A percentile compares a stretch with the other conserved stretches of the same genome.
These are phyloP conservation scores for Marasmius fiardii DNA, from an alignment of 1,284 basidiomycete species.

Conservation along the genomic window DNA sequence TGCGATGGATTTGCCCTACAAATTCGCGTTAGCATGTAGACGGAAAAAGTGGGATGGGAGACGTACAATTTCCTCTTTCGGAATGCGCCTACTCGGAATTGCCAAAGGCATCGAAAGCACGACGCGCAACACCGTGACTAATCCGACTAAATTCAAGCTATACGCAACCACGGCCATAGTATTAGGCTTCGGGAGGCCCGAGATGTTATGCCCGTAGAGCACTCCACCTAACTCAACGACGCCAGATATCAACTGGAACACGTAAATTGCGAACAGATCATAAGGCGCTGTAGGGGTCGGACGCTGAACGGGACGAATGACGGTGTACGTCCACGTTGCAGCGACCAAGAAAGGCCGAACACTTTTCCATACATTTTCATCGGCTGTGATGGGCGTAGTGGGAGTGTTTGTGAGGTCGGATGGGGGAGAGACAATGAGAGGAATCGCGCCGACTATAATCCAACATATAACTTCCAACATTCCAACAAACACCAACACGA, in stretches of 20 bases:
- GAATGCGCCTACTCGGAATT: conserved; percentile 46
- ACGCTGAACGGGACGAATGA: conserved; percentile 27
- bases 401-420: conserved; percentile 30
- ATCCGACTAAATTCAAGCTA: conserved; percentile 38
- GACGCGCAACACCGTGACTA: conserved; percentile 38
- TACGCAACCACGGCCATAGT: conserved; percentile 22
- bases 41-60: neutral
- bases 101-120: conserved; percentile 56
- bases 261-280: conserved; percentile 50
- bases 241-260: conserved; percentile 37
- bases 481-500: conserved; percentile 47
- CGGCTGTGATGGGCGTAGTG: conserved; percentile 10
- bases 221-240: conserved; percentile 44
- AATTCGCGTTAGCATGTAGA: neutral
- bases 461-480: conserved; percentile 48
- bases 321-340: conserved; percentile 55
- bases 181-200: conserved; percentile 33
- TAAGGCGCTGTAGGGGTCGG: conserved; percentile 45
- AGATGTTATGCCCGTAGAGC: conserved; percentile 42
- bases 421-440: conserved; percentile 37
- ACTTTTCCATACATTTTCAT: conserved; percentile 20
- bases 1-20: conserved; percentile 50
- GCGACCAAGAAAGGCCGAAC: conserved; percentile 40
- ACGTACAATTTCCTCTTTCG: conserved; percentile 50
- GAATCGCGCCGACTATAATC: conserved; percentile 45